Percentiles rank a stretch among this genome's conserved stretches.
Conservation (phyloP, 768 basidiomycete species). For the Termitomyces sp. region DNA sequence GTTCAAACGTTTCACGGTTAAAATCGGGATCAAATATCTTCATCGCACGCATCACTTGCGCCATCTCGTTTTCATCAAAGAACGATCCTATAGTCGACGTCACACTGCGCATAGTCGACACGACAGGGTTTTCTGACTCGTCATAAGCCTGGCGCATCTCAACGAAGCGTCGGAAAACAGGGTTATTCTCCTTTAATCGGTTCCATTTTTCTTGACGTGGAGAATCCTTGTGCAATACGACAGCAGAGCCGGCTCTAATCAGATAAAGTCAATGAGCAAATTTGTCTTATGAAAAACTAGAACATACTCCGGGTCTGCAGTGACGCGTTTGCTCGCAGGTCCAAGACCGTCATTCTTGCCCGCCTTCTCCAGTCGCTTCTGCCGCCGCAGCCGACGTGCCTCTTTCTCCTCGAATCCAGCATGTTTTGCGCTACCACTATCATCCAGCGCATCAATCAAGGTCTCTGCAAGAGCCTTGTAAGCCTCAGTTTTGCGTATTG, state of each 20-base stretch:
- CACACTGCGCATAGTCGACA: constrained; percentile 75
- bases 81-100: constrained; percentile 83
- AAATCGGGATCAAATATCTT: constrained; percentile 85
- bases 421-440: constrained; percentile 88
- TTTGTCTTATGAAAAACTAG: neutral
- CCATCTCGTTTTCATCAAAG: constrained; percentile 98
- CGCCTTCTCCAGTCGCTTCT: constrained; percentile 78
- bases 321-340: constrained; percentile 40
- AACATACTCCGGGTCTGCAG: constrained; percentile 79
- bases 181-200: constrained; percentile 70
- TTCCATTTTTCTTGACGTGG: constrained; percentile 80
- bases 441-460: constrained; percentile 88
- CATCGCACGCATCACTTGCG: constrained; percentile 88
- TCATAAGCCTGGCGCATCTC: constrained; percentile 70
- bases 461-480: constrained; percentile 91
- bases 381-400: constrained; percentile 73
- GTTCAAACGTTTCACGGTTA: constrained; percentile 79
- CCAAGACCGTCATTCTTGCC: constrained; percentile 65
- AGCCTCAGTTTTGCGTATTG: constrained; percentile 93
- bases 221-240: constrained; percentile 82
- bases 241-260: constrained; percentile 74
- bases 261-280: neutral
- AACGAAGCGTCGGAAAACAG: constrained; percentile 57
- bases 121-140: constrained; percentile 90
- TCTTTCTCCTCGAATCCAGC: constrained; percentile 97